phyloP scores from a whole-genome alignment of 208 protist species.

The Leishmania major region DNA sequence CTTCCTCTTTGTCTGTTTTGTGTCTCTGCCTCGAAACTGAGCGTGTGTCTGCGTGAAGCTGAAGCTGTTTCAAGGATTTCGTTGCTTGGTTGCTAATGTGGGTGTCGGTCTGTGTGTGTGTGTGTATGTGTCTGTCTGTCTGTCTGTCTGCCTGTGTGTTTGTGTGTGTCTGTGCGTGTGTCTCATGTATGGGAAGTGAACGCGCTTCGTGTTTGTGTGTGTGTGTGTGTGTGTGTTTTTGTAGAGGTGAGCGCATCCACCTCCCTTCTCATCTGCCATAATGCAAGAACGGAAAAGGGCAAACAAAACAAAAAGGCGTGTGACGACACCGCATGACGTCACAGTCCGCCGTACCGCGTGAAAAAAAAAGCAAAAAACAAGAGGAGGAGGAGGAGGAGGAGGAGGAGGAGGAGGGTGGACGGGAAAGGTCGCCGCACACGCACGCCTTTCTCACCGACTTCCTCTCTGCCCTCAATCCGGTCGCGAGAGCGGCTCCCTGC shows the following conservation, averaged over 20 bases:
- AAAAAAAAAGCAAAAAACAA: neutral
- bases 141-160: neutral
- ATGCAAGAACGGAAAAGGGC: neutral
- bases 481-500: neutral
- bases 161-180: neutral
- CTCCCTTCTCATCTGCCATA: conserved; percentile 1
- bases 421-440: neutral
- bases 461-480: neutral
- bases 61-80: neutral
- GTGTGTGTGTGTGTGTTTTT: too few species aligned
- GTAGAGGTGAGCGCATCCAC: neutral
- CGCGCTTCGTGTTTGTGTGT: neutral
- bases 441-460: neutral
- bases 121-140: neutral
- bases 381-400: too few species aligned
- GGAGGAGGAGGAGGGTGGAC: neutral
- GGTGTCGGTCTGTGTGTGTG: neutral
- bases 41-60: neutral
- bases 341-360: neutral
- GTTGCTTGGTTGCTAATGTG: neutral
- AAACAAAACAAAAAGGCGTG: too few species aligned
- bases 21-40: neutral
- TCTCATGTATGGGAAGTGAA: neutral
- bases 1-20: neutral
- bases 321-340: neutral